phyloP scores from a whole-genome alignment of 2,329 filamentous ascomycete genomes.

The Alternaria sp. region DNA sequence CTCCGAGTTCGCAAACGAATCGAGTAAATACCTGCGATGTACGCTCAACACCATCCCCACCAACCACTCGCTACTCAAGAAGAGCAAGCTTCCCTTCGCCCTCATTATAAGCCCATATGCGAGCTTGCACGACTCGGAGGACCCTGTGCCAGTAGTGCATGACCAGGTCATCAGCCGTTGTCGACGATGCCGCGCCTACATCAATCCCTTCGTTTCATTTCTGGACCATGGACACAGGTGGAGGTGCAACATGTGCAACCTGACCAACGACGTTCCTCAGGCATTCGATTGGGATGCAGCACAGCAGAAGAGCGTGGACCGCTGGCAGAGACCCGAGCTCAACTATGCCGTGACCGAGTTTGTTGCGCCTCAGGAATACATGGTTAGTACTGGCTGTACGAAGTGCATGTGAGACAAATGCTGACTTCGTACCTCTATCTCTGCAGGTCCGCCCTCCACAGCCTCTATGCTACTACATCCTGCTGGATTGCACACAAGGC shows the following conservation, averaged over 20 bases:
- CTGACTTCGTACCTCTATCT: not conserved
- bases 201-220: slow-evolving; percentile 95
- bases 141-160: slow-evolving; percentile 87
- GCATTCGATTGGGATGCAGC: slow-evolving; percentile 98
- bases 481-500: slow-evolving; percentile 57
- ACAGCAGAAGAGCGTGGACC: slow-evolving; percentile 86
- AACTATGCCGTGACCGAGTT: slow-evolving; percentile 98
- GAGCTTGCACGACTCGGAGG: slow-evolving; percentile 89
- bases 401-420: not conserved
- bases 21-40: slow-evolving; percentile 91
- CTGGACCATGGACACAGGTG: slow-evolving; percentile 96
- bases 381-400: slow-evolving; percentile 61
- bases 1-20: slow-evolving; percentile 89
- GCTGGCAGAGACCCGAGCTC: slow-evolving; percentile 89
- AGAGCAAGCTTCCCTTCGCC: slow-evolving; percentile 90
- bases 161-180: slow-evolving; percentile 98
- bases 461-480: slow-evolving; percentile 59
- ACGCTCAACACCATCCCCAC: slow-evolving; percentile 94
- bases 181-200: slow-evolving; percentile 89
- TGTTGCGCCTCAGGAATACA: slow-evolving; percentile 97
- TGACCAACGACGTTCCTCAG: slow-evolving; percentile 98
- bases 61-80: slow-evolving; percentile 91
- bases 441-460: slow-evolving; percentile 78
- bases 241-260: slow-evolving; percentile 99
- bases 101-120: slow-evolving; percentile 96